Conservation (phyloP, 2,329 filamentous ascomycete species). For the Rhynchosporium graminicola region DNA sequence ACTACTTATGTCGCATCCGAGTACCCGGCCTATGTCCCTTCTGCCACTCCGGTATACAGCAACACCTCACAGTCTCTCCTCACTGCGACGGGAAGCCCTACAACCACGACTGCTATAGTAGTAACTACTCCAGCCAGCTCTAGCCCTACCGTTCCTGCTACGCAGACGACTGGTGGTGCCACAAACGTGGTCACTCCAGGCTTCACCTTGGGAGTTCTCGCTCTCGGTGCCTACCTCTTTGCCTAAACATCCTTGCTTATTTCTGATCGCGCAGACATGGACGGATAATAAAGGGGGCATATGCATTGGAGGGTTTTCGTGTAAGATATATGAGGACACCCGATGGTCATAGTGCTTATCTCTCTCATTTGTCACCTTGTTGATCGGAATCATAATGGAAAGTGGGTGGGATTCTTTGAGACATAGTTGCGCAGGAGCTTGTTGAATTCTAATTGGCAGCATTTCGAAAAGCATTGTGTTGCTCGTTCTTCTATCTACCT, state of each 20-base stretch:
- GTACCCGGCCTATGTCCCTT: slow-evolving; percentile 11
- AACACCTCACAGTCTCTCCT: slow-evolving; percentile 14
- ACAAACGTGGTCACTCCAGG: slow-evolving; percentile 15
- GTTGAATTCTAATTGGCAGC: slow-evolving; percentile 9
- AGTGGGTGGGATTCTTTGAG: background rate
- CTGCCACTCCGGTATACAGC: slow-evolving; percentile 5
- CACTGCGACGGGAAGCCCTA: slow-evolving; percentile 6
- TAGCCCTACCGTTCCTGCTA: slow-evolving; percentile 16
- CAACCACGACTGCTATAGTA: slow-evolving; percentile 8
- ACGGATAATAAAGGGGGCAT: background rate
- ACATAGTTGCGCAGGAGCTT: slow-evolving; percentile 11
- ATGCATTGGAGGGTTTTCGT: slow-evolving; percentile 11
- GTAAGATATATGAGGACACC: slow-evolving; percentile 14
- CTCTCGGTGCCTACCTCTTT: slow-evolving; percentile 20
- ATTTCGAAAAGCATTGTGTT: slow-evolving; percentile 9
- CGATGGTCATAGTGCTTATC: slow-evolving; percentile 5
- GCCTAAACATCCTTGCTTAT: slow-evolving; percentile 18
- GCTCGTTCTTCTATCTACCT: slow-evolving; percentile 7
- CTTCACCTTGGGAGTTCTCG: slow-evolving; percentile 15
- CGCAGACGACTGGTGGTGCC: slow-evolving; percentile 6
- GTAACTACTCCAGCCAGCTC: slow-evolving; percentile 5
- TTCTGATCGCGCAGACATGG: slow-evolving; percentile 5
- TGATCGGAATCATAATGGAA: slow-evolving; percentile 17
- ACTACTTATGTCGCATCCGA: background rate
- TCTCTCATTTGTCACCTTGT: slow-evolving; percentile 8